Evolutionary conservation across 768 basidiomycete genomes (phyloP).

Genomic region (Calocera viscosa): DNA sequence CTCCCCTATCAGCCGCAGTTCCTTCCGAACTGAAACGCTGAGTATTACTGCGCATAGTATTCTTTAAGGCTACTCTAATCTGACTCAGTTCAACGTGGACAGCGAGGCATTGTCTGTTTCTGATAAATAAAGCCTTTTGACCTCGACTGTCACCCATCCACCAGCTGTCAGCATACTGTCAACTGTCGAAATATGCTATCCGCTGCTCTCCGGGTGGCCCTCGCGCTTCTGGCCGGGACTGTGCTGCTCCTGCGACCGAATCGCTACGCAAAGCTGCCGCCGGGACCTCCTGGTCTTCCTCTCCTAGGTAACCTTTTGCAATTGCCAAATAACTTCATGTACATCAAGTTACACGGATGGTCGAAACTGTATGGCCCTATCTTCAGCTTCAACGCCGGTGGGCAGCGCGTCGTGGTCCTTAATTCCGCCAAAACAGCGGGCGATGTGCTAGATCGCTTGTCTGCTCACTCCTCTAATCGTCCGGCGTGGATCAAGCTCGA

Average conservation of each 20-base stretch:
- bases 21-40: no score
- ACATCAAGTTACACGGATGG: conserved; percentile 13
- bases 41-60: no score
- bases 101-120: no score
- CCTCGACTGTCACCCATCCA: no score
- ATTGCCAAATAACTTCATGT: conserved; percentile 1
- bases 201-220: no score
- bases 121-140: no score
- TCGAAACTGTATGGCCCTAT: conserved; percentile 11
- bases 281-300: conserved; percentile 14
- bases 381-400: neutral
- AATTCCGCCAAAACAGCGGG: neutral
- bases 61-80: no score
- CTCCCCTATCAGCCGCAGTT: no score
- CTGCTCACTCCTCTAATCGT: neutral
- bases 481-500: neutral
- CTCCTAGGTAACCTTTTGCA: conserved; percentile 15
- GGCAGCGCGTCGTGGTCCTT: neutral
- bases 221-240: neutral
- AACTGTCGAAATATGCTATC: neutral
- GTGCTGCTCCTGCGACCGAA: neutral
- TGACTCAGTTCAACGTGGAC: no score
- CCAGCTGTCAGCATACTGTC: no score
- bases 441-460: neutral
- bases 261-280: conserved; percentile 9